Evolutionary conservation across 2,329 filamentous ascomycete genomes (phyloP), one percentile per base, ranked within the genome.

Genomic region (Diaporthe sp.): DNA sequence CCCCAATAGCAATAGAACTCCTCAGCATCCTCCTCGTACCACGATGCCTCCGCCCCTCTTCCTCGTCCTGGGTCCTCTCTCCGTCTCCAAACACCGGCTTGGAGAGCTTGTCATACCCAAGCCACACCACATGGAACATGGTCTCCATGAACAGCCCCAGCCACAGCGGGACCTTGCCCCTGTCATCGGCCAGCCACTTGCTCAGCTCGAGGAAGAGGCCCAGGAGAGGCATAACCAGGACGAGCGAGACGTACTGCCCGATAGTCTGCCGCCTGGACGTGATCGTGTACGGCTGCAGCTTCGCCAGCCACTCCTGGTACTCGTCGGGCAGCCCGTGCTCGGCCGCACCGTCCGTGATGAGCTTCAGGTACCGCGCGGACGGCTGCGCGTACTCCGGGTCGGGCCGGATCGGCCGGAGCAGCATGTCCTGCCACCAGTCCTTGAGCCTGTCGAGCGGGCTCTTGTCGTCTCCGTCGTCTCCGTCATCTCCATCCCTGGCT

Each of bases 31-130:
- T 61, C 55, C 65, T 72, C 71, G 42, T 6, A 13, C 63, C 67
- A 58, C 78, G 73, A 51, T n/a, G 51, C 68, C 22, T 70, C 60
- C 53, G 28, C 58, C 53, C 74, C 20, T 57, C 77, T 7, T 78
- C 79, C 1, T 80, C 78, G 12, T 79, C 77, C 44, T 82, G 82
- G 44, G 91, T 92, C 80, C 89, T 90, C 87, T 98, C 96, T 0
- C 97, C 97, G 81, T 98, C 94, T 0, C 96, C 96, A 87, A 97
- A 98, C 0, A 93, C 55, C 0, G 84, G 85, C 82, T 91, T 92
- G 78, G 87, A 82, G 3, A 87, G 81, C 2, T 39, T 42, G 71
- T 90, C 88, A 68, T 90, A 89, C 4, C 77, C 78, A 75, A 82
- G 79, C 88, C 88, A 90, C 13, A 86, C 76, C 4, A 84, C 15